Evolutionary conservation across 2,329 filamentous ascomycete genomes (phyloP).

Genomic region (Trichoderma semiorbis): DNA sequence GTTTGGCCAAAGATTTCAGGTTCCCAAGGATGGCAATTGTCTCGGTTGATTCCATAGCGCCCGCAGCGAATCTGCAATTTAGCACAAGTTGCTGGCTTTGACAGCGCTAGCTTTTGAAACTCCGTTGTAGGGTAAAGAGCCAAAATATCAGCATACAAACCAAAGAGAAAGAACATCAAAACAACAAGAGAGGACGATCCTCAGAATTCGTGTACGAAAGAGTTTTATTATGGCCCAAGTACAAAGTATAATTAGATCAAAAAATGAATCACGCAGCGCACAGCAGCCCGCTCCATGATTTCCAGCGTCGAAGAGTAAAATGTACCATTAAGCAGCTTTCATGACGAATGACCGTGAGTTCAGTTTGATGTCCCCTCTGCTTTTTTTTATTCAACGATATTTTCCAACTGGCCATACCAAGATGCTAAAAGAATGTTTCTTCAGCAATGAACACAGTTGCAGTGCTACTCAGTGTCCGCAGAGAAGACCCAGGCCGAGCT

Average conservation of each 20-base stretch:
- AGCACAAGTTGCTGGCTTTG: neutral
- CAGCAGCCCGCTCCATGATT: neutral
- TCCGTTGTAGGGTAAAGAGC: no score
- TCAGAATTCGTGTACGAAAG: neutral
- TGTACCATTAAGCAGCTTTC: neutral
- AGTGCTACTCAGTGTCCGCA: neutral
- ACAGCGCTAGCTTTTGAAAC: no score
- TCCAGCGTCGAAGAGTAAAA: neutral
- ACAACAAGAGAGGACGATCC: rapidly evolving
- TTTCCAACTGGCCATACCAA: neutral
- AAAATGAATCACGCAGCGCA: neutral
- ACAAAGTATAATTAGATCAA: neutral
- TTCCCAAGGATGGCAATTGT: neutral
- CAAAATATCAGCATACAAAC: no score
- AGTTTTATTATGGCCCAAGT: neutral
- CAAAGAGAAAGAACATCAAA: neutral
- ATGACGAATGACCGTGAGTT: neutral
- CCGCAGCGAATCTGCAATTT: neutral
- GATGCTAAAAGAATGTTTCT: neutral
- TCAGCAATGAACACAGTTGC: neutral
- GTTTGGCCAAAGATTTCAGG: neutral
- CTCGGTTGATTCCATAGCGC: neutral
- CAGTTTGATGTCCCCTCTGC: neutral
- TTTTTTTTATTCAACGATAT: neutral
- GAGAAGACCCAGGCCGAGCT: constrained; percentile 15